These are phyloP conservation scores for Eremothecium cymbalariae DNA, from an alignment of 1,139 yeast genomes.

Conservation along the genomic window DNA sequence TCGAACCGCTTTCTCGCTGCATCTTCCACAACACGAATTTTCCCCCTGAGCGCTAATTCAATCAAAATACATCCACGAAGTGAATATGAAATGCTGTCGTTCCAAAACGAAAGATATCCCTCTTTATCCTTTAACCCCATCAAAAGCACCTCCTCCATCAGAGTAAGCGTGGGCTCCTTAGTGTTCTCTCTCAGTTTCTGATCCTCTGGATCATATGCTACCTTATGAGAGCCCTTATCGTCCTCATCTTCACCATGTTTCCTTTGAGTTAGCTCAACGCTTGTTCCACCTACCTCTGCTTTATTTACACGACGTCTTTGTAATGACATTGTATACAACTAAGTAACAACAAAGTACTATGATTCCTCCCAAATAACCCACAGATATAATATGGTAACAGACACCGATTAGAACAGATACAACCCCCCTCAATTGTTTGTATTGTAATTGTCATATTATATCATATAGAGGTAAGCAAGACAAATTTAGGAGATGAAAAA, in stretches of 20 bases:
- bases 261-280: slow-evolving; percentile 4
- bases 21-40: slow-evolving; percentile 82
- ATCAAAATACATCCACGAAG: slow-evolving; percentile 87
- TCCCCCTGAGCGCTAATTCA: slow-evolving; percentile 86
- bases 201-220: slow-evolving; percentile 76
- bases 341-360: too few relatives aligned
- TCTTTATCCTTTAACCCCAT: slow-evolving; percentile 93
- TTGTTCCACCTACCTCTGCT: slow-evolving; percentile 19
- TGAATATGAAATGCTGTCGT: slow-evolving; percentile 93
- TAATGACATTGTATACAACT: slow-evolving; percentile 35
- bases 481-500: too few relatives aligned
- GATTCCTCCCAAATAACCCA: too few relatives aligned
- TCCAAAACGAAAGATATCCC: slow-evolving; percentile 96
- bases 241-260: slow-evolving; percentile 16
- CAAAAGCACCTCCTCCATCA: slow-evolving; percentile 92
- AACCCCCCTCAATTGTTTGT: too few relatives aligned
- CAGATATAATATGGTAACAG: too few relatives aligned
- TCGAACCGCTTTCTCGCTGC: slow-evolving; percentile 90
- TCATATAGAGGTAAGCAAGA: too few relatives aligned
- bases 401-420: too few relatives aligned
- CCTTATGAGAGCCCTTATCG: slow-evolving; percentile 34
- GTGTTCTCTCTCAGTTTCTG: slow-evolving; percentile 34
- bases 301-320: slow-evolving; percentile 43
- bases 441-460: too few relatives aligned
- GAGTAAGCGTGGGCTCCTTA: slow-evolving; percentile 63